Percentiles rank a stretch among this genome's conserved stretches.
Conservation (phyloP, 352 stramenopile genomes). For the Globisporangium takayamanum region DNA sequence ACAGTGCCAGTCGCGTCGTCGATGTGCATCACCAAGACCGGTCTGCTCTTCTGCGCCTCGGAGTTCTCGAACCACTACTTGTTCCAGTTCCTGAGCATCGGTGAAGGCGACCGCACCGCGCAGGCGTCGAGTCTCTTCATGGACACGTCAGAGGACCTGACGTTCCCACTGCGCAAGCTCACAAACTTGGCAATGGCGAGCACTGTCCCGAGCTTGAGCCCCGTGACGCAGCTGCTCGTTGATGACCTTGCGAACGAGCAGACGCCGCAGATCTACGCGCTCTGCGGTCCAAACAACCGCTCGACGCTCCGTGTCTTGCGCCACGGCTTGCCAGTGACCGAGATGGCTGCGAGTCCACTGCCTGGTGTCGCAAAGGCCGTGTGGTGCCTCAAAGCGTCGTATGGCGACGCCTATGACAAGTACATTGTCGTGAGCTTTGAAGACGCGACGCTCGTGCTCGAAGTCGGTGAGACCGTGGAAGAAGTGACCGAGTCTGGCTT, state of each 20-base stretch:
- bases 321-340: conserved; percentile 94
- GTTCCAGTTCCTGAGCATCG: conserved; percentile 97
- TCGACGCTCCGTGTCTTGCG: conserved; percentile 94
- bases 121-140: conserved; percentile 64
- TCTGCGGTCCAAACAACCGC: conserved; percentile 91
- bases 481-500: conserved; percentile 96
- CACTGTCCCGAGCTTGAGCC: conserved; percentile 84
- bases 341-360: conserved; percentile 95
- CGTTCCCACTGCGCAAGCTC: conserved; percentile 77
- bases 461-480: conserved; percentile 96
- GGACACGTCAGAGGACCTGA: conserved; percentile 50
- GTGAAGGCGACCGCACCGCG: conserved; percentile 86
- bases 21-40: conserved; percentile 97
- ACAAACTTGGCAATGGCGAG: conserved; percentile 87
- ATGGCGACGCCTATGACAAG: conserved; percentile 63
- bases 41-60: conserved; percentile 94
- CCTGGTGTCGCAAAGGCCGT: conserved; percentile 93
- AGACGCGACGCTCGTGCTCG: conserved; percentile 97
- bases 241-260: conserved; percentile 94
- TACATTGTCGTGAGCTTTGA: conserved; percentile 99
- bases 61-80: conserved; percentile 98
- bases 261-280: conserved; percentile 95
- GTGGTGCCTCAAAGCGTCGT: conserved; percentile 92
- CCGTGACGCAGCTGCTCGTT: conserved; percentile 93
- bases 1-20: conserved; percentile 91